A percentile compares a stretch with the other conserved stretches of the same genome.
These are phyloP conservation scores for Pterulicium gracile DNA, from an alignment of 1,284 basidiomycete genomes.

Conservation along the genomic window DNA sequence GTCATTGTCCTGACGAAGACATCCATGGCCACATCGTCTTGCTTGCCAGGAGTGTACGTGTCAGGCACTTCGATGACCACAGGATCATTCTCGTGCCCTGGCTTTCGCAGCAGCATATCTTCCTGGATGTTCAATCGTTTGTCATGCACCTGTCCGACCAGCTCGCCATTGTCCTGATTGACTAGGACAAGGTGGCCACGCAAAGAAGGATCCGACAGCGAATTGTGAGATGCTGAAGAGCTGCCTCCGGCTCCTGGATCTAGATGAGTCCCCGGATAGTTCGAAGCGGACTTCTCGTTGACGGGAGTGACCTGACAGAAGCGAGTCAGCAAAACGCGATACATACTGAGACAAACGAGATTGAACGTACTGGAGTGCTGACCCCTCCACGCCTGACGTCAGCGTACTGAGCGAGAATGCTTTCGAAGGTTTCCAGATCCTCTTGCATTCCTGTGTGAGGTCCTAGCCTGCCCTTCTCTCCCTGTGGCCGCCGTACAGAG, in stretches of 20 bases:
- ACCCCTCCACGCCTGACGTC: too few species aligned
- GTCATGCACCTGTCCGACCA: slow-evolving; percentile 60
- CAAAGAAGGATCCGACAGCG: slow-evolving; percentile 30
- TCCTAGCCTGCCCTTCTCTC: slow-evolving; percentile 8
- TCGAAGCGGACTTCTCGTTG: too few species aligned
- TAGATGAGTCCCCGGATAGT: too few species aligned
- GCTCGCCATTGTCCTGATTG: slow-evolving; percentile 64
- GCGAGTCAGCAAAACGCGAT: too few species aligned
- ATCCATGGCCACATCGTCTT: slow-evolving; percentile 31
- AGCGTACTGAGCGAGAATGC: slow-evolving; percentile 59
- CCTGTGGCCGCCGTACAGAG: not conserved
- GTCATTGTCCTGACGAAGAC: slow-evolving; percentile 50
- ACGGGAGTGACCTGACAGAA: too few species aligned
- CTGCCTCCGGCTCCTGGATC: too few species aligned
- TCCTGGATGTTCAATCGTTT: slow-evolving; percentile 46
- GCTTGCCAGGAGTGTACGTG: slow-evolving; percentile 17
- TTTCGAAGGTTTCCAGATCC: slow-evolving; percentile 61
- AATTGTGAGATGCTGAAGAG: slow-evolving; percentile 4
- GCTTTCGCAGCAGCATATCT: slow-evolving; percentile 36
- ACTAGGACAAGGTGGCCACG: slow-evolving; percentile 64
- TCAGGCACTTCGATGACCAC: slow-evolving; percentile 67
- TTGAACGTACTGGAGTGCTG: too few species aligned
- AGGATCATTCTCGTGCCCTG: slow-evolving; percentile 46
- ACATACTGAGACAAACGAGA: too few species aligned
- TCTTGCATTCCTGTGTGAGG: slow-evolving; percentile 31